phyloP scores from a whole-genome alignment of 108 stramenopile genomes.

The Pseudonitzschia multiseries region DNA sequence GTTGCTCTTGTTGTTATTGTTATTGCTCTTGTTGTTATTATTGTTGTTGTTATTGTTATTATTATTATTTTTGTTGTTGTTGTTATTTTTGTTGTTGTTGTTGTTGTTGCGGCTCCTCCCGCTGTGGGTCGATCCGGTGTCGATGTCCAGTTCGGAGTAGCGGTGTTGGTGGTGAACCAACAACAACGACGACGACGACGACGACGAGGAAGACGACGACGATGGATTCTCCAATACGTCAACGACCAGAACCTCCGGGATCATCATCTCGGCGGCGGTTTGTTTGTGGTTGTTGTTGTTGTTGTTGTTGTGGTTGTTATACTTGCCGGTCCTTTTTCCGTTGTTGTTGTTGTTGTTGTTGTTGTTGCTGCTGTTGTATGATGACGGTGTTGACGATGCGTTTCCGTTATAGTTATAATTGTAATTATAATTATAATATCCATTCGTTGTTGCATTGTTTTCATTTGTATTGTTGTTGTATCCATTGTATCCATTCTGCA shows the following conservation, averaged over 20 bases:
- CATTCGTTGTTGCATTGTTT: no score
- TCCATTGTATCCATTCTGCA: no score
- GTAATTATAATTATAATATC: no score
- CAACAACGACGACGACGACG: no score
- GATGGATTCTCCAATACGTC: neutral
- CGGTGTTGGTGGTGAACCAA: neutral
- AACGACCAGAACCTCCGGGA: neutral
- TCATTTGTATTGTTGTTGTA: no score
- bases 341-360: no score
- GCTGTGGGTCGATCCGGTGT: neutral
- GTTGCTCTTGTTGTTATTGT: constrained; percentile 2
- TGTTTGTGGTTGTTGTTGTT: neutral
- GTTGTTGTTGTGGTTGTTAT: neutral
- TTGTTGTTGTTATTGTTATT: neutral
- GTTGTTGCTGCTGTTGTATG: no score
- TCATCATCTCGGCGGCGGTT: no score
- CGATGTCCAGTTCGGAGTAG: neutral
- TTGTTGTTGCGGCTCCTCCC: neutral
- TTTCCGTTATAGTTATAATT: no score
- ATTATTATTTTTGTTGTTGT: neutral
- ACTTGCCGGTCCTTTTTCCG: no score
- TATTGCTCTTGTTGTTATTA: neutral
- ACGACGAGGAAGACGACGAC: no score
- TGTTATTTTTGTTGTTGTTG: neutral
- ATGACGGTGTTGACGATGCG: no score